These are phyloP conservation scores for Cetraspora pellucida DNA, from an alignment of 192 early-diverging fungal genomes.

Conservation along the genomic window DNA sequence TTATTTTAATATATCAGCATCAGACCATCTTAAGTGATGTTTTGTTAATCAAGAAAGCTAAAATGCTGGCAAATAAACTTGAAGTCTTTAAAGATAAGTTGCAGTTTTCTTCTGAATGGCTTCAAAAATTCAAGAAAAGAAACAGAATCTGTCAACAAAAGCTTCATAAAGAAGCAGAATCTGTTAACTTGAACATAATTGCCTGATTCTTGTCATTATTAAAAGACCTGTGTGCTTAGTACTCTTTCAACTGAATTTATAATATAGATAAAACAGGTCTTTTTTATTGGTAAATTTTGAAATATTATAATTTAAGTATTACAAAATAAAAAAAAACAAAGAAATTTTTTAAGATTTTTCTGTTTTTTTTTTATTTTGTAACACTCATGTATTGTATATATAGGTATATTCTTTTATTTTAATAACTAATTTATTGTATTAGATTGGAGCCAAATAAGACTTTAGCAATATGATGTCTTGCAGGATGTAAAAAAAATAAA, in stretches of 20 bases:
- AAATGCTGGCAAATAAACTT: background rate
- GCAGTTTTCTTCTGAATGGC: constrained; percentile 8
- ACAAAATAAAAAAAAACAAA: background rate
- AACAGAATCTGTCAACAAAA: constrained; percentile 18
- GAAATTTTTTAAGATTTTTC: background rate
- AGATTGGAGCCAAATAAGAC: background rate
- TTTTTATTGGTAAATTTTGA: constrained; percentile 23
- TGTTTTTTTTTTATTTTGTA: background rate
- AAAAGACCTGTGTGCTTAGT: background rate
- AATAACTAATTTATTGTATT: too few relatives aligned
- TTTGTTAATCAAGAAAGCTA: constrained; percentile 1
- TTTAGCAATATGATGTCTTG: background rate
- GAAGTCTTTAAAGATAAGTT: background rate
- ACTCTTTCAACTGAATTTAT: constrained; percentile 30
- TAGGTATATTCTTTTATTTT: too few relatives aligned
- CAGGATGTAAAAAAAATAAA: background rate
- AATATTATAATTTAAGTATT: background rate
- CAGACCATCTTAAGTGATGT: background rate
- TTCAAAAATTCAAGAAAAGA: constrained; percentile 27
- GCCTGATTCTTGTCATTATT: background rate
- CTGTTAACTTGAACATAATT: constrained; percentile 7
- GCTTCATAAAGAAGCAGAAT: constrained; percentile 26
- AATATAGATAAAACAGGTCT: constrained; percentile 26
- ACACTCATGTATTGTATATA: too few relatives aligned
- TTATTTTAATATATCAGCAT: constrained; percentile 15